Conservation (phyloP, 2,329 filamentous ascomycete genomes). For the Colletotrichum incanum region DNA sequence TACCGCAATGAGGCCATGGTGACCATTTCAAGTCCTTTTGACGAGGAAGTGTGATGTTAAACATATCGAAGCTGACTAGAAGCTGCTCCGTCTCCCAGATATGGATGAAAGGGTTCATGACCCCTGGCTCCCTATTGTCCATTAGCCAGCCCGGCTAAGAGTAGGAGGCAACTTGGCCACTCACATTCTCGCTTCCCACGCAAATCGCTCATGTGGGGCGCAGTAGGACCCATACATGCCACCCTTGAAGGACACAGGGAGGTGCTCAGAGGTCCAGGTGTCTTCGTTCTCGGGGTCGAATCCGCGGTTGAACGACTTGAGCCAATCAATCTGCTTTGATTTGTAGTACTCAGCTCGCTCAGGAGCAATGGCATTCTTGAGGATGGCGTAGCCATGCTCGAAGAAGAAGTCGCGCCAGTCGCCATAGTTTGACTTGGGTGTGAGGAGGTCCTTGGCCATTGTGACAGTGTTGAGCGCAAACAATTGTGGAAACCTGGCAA, state of each 20-base stretch:
- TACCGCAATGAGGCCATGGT: conserved; percentile 30
- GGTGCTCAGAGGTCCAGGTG: conserved; percentile 61
- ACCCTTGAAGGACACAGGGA: conserved; percentile 60
- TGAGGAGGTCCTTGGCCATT: conserved; percentile 26
- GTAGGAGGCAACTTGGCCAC: not conserved
- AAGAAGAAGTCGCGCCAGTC: conserved; percentile 61
- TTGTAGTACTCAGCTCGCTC: conserved; percentile 58
- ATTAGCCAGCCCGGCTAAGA: not conserved
- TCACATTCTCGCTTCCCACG: conserved; percentile 58
- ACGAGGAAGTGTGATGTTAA: conserved; percentile 60
- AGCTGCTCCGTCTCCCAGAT: conserved; percentile 55
- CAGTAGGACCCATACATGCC: conserved; percentile 60
- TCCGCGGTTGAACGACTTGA: conserved; percentile 57
- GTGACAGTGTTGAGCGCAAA: not conserved
- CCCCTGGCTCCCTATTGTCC: conserved; percentile 51
- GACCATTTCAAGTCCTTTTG: conserved; percentile 35
- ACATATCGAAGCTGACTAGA: conserved; percentile 49
- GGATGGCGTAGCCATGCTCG: conserved; percentile 57
- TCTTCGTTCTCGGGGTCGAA: conserved; percentile 56
- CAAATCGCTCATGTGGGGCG: conserved; percentile 59
- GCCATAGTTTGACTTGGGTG: conserved; percentile 24
- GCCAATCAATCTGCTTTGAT: conserved; percentile 59
- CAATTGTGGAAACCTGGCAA: not conserved
- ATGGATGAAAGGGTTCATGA: conserved; percentile 58
- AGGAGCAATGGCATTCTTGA: conserved; percentile 56